These are phyloP conservation scores for Adansonia madagascariensis DNA, from an alignment of 441 rosid species.

Conservation along the genomic window DNA sequence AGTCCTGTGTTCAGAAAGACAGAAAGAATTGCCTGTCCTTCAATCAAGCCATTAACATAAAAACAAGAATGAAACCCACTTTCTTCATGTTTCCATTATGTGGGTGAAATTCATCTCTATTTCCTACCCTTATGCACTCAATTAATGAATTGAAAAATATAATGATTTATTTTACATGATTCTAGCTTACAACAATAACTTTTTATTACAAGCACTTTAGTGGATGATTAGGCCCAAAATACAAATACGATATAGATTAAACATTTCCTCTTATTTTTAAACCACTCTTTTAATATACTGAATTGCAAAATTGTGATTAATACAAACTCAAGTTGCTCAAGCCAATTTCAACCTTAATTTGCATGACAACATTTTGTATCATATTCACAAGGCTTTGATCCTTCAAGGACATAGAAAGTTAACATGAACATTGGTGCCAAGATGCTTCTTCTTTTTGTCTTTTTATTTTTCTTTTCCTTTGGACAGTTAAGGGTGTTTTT, in stretches of 20 bases:
- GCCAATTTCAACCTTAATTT: too few relatives aligned
- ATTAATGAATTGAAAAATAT: slow-evolving; percentile 7
- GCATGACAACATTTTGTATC: too few relatives aligned
- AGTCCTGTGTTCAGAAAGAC: background rate
- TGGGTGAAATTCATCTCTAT: too few relatives aligned
- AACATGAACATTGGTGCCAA: too few relatives aligned
- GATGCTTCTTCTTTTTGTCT: too few relatives aligned
- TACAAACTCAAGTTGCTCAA: too few relatives aligned
- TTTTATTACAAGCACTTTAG: background rate
- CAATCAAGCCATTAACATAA: slow-evolving; percentile 5
- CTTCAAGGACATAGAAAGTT: too few relatives aligned
- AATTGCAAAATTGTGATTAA: too few relatives aligned
- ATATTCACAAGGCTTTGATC: too few relatives aligned
- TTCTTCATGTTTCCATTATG: background rate
- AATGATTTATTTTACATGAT: background rate
- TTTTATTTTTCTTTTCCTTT: too few relatives aligned
- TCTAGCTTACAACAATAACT: background rate
- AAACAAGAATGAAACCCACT: background rate
- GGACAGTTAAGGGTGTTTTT: too few relatives aligned
- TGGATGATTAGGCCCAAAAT: background rate
- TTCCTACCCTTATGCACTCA: background rate
- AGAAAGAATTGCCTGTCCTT: background rate
- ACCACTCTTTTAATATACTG: too few relatives aligned
- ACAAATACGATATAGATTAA: background rate
- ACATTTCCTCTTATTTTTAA: background rate